phyloP scores from a whole-genome alignment of 805 yeast species.

The Candida cerambycidarum region DNA sequence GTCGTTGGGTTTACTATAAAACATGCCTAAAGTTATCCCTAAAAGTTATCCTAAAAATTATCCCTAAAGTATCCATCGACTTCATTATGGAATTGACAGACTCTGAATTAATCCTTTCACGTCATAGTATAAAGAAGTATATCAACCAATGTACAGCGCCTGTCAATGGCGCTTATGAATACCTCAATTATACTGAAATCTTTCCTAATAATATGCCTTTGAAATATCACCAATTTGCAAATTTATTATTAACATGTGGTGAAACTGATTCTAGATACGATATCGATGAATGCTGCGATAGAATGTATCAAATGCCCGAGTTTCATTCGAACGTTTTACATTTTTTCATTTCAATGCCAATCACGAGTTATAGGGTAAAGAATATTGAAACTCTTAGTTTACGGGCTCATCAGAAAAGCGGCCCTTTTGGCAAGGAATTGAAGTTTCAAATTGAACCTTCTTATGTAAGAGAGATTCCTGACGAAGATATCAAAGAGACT shows the following conservation, averaged over 20 bases:
- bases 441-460: background rate
- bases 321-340: background rate
- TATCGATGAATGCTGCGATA: background rate
- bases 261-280: background rate
- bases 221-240: background rate
- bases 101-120: background rate
- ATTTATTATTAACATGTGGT: background rate
- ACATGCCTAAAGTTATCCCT: background rate
- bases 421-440: background rate
- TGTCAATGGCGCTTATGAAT: background rate
- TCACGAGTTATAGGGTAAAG: background rate
- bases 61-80: too few relatives aligned
- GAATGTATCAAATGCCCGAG: background rate
- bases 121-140: background rate
- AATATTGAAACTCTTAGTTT: background rate
- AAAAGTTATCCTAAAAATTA: background rate
- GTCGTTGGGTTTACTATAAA: too few relatives aligned
- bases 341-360: background rate
- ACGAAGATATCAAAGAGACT: background rate
- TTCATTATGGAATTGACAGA: background rate
- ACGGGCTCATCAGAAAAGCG: background rate
- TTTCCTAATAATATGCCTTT: background rate
- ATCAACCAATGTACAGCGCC: background rate
- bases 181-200: background rate
- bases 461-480: background rate